Percentiles rank a stretch among this genome's conserved stretches.
Conservation (phyloP, 2,329 filamentous ascomycete species). For the Didymella pomorum region DNA sequence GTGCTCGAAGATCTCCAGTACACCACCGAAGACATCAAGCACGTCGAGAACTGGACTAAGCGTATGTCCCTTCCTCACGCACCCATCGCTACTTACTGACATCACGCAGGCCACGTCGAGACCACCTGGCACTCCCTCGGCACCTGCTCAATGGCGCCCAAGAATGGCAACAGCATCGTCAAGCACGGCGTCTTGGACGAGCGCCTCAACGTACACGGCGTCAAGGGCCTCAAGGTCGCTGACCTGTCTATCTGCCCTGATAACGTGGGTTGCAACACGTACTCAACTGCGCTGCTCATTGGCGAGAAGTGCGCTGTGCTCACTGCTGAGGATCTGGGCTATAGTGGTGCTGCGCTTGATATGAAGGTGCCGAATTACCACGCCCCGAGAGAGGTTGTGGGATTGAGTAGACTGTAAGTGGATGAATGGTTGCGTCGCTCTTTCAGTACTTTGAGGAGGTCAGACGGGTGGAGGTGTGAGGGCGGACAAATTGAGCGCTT, state of each 20-base stretch:
- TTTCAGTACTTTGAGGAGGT: slow-evolving; percentile 1
- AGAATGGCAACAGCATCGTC: slow-evolving; percentile 79
- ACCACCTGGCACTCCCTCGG: slow-evolving; percentile 75
- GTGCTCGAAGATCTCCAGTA: slow-evolving; percentile 73
- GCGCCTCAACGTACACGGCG: slow-evolving; percentile 78
- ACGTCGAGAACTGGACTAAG: slow-evolving; percentile 70
- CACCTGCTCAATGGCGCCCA: slow-evolving; percentile 80
- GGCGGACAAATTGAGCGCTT: background rate
- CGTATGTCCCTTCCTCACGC: slow-evolving; percentile 32
- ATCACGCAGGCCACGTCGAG: slow-evolving; percentile 66
- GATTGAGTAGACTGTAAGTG: slow-evolving; percentile 53
- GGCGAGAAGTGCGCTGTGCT: slow-evolving; percentile 78
- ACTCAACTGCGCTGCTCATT: slow-evolving; percentile 75
- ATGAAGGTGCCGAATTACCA: slow-evolving; percentile 72
- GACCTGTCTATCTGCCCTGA: slow-evolving; percentile 80
- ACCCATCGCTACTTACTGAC: slow-evolving; percentile 10
- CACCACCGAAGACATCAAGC: slow-evolving; percentile 66
- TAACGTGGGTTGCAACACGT: slow-evolving; percentile 70
- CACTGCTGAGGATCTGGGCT: slow-evolving; percentile 76
- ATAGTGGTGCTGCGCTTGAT: slow-evolving; percentile 74
- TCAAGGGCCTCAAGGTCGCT: slow-evolving; percentile 78
- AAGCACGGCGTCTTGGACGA: slow-evolving; percentile 81
- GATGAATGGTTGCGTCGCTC: background rate
- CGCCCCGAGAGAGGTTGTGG: slow-evolving; percentile 55
- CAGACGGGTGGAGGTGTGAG: background rate